A percentile compares a stretch with the other conserved stretches of the same genome.
phyloP scores from a whole-genome alignment of 1,284 basidiomycete genomes.

The Leucoagaricus sp. region DNA sequence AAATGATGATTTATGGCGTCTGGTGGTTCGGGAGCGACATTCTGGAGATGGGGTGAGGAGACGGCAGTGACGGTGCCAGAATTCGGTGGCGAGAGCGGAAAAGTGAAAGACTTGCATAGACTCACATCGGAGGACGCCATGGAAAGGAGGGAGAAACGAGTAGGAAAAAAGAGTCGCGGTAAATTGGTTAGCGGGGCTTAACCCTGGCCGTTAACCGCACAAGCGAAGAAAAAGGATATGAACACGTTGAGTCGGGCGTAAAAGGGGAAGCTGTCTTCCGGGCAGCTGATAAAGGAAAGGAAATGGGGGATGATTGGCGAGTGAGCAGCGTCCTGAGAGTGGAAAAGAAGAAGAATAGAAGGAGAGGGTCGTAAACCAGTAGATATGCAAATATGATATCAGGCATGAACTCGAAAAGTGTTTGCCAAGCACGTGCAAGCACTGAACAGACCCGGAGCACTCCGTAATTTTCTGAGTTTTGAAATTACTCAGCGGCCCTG shows the following conservation, averaged over 20 bases:
- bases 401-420: slow-evolving; percentile 22
- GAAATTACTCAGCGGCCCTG: neutral
- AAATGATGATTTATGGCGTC: slow-evolving; percentile 31
- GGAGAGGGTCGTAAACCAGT: slow-evolving; percentile 2
- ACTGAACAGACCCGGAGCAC: slow-evolving; percentile 24
- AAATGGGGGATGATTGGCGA: slow-evolving; percentile 11
- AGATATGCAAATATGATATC: slow-evolving; percentile 30
- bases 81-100: slow-evolving; percentile 46
- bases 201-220: neutral
- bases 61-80: slow-evolving; percentile 39
- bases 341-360: neutral
- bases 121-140: slow-evolving; percentile 11
- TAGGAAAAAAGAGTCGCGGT: neutral
- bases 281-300: neutral
- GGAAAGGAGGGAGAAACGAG: neutral
- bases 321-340: neutral
- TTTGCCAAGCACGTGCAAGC: slow-evolving; percentile 9
- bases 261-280: neutral
- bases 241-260: neutral
- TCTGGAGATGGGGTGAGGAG: slow-evolving; percentile 40
- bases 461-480: slow-evolving; percentile 22
- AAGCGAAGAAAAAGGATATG: neutral
- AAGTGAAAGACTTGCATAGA: slow-evolving; percentile 27
- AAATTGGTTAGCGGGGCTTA: neutral
- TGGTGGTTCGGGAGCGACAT: slow-evolving; percentile 26